phyloP scores from a whole-genome alignment of 139 green algal species.

The Bryopsis sp. region DNA sequence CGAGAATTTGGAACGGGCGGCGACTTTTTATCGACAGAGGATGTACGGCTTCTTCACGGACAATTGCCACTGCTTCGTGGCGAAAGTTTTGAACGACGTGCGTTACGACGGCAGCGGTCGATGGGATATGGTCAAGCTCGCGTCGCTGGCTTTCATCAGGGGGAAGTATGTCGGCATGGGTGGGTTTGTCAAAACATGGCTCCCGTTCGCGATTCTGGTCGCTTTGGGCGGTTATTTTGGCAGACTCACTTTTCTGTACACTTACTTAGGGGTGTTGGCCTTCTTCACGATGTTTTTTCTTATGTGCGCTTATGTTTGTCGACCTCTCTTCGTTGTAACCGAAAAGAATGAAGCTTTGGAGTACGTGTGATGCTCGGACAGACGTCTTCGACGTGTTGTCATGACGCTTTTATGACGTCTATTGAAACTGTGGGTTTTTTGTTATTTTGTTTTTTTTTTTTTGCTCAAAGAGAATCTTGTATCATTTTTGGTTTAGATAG shows the following conservation, averaged over 20 bases:
- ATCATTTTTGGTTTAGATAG: no score
- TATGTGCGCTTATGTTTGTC: no score
- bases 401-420: no score
- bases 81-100: constrained; percentile 28
- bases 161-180: constrained; percentile 6
- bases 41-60: constrained; percentile 33
- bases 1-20: constrained; percentile 5
- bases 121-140: constrained; percentile 33
- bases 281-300: no score
- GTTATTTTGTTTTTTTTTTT: no score
- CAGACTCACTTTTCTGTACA: not conserved
- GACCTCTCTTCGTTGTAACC: no score
- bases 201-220: constrained; percentile 21
- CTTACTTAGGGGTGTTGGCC: no score
- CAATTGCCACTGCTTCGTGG: constrained; percentile 46
- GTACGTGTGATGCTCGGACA: no score
- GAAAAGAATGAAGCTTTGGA: no score
- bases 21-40: constrained; percentile 22
- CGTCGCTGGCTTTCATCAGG: constrained; percentile 13
- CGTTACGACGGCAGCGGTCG: constrained; percentile 17
- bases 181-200: constrained; percentile 17
- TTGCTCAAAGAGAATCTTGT: no score
- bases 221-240: constrained; percentile 1
- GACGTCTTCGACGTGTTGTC: no score
- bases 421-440: no score